phyloP scores from a whole-genome alignment of 169 alveolate species.

The Plasmodium coatneyi region DNA sequence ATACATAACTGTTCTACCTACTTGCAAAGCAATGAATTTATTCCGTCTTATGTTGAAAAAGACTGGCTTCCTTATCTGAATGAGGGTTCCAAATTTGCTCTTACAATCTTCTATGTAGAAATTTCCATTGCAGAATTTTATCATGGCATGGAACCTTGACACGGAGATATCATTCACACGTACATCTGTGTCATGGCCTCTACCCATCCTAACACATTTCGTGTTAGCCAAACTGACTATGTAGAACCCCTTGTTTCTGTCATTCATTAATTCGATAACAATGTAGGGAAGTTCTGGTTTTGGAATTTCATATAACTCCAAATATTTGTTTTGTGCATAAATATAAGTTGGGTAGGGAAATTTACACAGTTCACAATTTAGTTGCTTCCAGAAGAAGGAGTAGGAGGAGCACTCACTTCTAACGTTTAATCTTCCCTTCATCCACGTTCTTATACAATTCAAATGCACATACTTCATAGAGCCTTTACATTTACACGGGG shows the following conservation, averaged over 20 bases:
- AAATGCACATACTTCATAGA: slow-evolving; percentile 95
- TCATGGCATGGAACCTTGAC: slow-evolving; percentile 92
- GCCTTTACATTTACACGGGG: slow-evolving; percentile 98
- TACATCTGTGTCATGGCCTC: slow-evolving; percentile 94
- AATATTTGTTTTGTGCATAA: slow-evolving; percentile 78
- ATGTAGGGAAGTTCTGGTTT: slow-evolving; percentile 89
- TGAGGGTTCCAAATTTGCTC: slow-evolving; percentile 96
- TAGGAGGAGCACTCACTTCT: slow-evolving; percentile 76
- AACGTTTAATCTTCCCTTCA: slow-evolving; percentile 88
- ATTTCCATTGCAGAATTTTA: slow-evolving; percentile 88
- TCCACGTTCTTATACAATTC: slow-evolving; percentile 94
- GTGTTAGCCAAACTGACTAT: slow-evolving; percentile 84
- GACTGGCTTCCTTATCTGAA: slow-evolving; percentile 77
- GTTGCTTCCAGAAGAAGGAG: slow-evolving; percentile 89
- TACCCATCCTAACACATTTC: slow-evolving; percentile 88
- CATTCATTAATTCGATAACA: slow-evolving; percentile 85
- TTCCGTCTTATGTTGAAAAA: slow-evolving; percentile 66
- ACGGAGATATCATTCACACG: slow-evolving; percentile 96
- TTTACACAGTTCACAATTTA: slow-evolving; percentile 95
- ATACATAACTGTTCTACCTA: slow-evolving; percentile 82
- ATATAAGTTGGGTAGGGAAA: slow-evolving; percentile 88
- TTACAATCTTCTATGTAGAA: slow-evolving; percentile 93
- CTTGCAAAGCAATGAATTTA: slow-evolving; percentile 77
- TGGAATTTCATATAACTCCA: slow-evolving; percentile 89
- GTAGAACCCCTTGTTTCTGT: slow-evolving; percentile 84